Conservation (phyloP, 2,329 filamentous ascomycete genomes). For the Aspergillus sclerotialis region DNA sequence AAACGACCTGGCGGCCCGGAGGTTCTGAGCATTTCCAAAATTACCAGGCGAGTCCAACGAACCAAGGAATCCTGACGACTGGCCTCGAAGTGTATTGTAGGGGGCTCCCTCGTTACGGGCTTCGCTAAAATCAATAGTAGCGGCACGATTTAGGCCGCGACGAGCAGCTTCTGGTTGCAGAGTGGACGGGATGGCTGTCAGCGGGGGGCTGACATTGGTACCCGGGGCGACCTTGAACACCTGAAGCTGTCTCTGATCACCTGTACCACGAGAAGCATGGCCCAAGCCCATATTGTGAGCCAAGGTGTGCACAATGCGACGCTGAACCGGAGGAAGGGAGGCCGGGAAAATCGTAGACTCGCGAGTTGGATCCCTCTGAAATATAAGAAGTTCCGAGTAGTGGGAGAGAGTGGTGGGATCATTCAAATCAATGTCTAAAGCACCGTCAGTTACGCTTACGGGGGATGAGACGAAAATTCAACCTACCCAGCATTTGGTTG, state of each 20-base stretch:
- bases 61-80: slow-evolving; percentile 75
- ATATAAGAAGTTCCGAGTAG: slow-evolving; percentile 83
- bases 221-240: slow-evolving; percentile 59
- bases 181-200: slow-evolving; percentile 54
- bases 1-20: slow-evolving; percentile 92
- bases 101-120: slow-evolving; percentile 65
- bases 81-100: slow-evolving; percentile 65
- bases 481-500: slow-evolving; percentile 31
- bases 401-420: slow-evolving; percentile 80
- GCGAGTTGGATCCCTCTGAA: slow-evolving; percentile 70
- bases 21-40: slow-evolving; percentile 65
- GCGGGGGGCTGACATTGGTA: slow-evolving; percentile 53
- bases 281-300: slow-evolving; percentile 92
- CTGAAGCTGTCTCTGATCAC: slow-evolving; percentile 82
- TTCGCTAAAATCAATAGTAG: slow-evolving; percentile 94
- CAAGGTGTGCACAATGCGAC: slow-evolving; percentile 85
- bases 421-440: slow-evolving; percentile 76
- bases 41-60: slow-evolving; percentile 70
- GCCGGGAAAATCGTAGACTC: slow-evolving; percentile 81
- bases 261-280: slow-evolving; percentile 82
- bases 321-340: slow-evolving; percentile 72
- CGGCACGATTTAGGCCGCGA: slow-evolving; percentile 80
- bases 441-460: slow-evolving; percentile 7
- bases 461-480: slow-evolving; percentile 6
- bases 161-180: slow-evolving; percentile 71